phyloP scores from a whole-genome alignment of 2,329 filamentous ascomycete genomes.

The Apiospora rasikravindrae region DNA sequence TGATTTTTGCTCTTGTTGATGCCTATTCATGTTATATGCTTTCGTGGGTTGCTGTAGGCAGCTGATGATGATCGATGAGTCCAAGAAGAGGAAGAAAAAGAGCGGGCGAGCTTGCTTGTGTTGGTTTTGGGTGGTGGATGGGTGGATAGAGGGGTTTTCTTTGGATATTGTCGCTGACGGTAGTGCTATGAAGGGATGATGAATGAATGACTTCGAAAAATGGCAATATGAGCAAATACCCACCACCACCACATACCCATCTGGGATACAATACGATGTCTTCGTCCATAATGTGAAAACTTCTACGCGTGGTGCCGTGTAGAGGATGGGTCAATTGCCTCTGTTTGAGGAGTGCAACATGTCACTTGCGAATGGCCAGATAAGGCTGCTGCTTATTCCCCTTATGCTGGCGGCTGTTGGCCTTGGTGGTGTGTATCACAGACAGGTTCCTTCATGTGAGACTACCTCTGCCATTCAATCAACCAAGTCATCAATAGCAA shows the following conservation, averaged over 20 bases:
- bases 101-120: neutral
- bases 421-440: neutral
- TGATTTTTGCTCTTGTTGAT: neutral
- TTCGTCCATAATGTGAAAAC: neutral
- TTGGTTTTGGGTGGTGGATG: neutral
- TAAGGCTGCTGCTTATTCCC: neutral
- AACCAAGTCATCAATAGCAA: neutral
- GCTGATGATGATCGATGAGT: slow-evolving; percentile 4
- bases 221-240: neutral
- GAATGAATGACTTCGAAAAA: slow-evolving; percentile 12
- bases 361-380: too few relatives aligned
- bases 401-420: neutral
- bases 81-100: neutral
- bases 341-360: neutral
- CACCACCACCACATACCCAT: neutral
- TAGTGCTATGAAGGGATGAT: slow-evolving; percentile 1
- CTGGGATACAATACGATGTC: neutral
- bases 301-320: neutral
- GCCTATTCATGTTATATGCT: neutral
- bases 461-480: neutral
- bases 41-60: neutral
- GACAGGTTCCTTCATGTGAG: neutral
- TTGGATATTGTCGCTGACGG: neutral
- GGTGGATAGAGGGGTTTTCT: neutral
- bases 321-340: neutral